Evolutionary conservation across 83 land plant species (phyloP).

Genomic region (Isoetes engelmannii): DNA sequence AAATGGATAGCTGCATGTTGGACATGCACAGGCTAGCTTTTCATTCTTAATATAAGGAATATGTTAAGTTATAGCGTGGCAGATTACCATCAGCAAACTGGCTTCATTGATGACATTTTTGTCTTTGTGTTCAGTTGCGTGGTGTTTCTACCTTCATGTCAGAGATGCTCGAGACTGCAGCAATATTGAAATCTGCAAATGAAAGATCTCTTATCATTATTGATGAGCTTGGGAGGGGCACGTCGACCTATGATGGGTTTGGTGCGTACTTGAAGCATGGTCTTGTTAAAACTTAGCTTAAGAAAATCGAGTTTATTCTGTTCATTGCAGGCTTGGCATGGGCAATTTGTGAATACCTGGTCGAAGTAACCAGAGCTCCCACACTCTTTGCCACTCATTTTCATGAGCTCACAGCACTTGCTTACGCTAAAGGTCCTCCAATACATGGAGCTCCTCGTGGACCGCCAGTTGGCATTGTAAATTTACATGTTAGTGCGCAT

Average conservation of each 20-base stretch:
- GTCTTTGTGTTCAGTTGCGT: conserved; percentile 46
- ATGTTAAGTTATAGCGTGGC: no score
- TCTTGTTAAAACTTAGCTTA: not conserved
- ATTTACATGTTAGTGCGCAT: conserved; percentile 95
- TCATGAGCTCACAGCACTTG: conserved; percentile 91
- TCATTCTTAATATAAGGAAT: no score
- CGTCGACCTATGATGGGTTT: conserved; percentile 99
- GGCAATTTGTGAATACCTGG: conserved; percentile 96
- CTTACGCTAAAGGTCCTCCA: conserved; percentile 35
- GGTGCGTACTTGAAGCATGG: conserved; percentile 35
- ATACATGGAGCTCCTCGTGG: conserved; percentile 25
- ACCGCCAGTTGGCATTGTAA: conserved; percentile 58
- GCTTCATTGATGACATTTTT: no score
- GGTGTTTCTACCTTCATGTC: conserved; percentile 99
- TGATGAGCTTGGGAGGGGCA: conserved; percentile 97
- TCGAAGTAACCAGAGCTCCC: conserved; percentile 81
- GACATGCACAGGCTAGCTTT: no score
- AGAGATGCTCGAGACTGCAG: conserved; percentile 97
- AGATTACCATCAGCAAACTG: no score
- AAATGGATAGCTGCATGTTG: no score
- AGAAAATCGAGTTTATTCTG: not conserved
- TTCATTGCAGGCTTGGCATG: conserved; percentile 74
- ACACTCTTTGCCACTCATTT: conserved; percentile 98
- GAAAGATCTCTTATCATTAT: conserved; percentile 79
- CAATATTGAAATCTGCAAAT: conserved; percentile 87